Conservation (phyloP, 306 rosid genomes). For the Castanea mollissima region DNA sequence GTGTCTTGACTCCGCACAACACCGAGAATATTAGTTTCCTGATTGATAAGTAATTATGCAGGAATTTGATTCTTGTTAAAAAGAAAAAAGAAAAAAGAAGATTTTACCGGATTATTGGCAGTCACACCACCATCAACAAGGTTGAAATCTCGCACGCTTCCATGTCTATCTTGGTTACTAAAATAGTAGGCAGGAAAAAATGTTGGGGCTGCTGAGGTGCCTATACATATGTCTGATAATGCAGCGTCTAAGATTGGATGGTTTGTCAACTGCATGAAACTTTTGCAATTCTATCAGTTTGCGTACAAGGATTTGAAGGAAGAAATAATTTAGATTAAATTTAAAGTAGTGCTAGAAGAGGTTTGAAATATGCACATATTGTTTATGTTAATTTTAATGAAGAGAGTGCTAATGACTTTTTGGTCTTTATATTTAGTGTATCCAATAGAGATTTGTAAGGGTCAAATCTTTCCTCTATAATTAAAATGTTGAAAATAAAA, state of each 20-base stretch:
- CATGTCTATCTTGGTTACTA: conserved; percentile 9
- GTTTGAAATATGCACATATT: not conserved
- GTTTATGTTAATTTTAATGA: not conserved
- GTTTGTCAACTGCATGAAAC: not conserved
- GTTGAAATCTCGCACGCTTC: conserved; percentile 18
- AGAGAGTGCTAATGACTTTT: not conserved
- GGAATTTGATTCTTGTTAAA: not conserved
- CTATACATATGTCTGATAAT: conserved; percentile 32
- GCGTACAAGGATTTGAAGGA: not conserved
- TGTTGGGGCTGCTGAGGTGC: conserved; percentile 39
- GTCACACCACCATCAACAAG: conserved; percentile 40
- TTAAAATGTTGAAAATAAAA: too few species aligned
- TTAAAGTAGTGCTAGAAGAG: not conserved
- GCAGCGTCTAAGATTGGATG: conserved; percentile 13
- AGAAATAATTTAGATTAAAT: not conserved
- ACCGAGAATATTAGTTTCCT: not conserved
- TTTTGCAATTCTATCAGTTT: not conserved
- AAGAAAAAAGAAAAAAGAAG: not conserved
- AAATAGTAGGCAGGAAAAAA: conserved; percentile 29
- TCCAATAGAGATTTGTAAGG: too few species aligned
- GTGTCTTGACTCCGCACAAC: conserved; percentile 27
- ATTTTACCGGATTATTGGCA: conserved; percentile 31
- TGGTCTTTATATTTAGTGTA: too few species aligned
- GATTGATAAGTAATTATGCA: not conserved
- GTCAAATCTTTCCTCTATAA: too few species aligned